phyloP scores from a whole-genome alignment of 352 stramenopile species.

The Phytophthora brassicae region DNA sequence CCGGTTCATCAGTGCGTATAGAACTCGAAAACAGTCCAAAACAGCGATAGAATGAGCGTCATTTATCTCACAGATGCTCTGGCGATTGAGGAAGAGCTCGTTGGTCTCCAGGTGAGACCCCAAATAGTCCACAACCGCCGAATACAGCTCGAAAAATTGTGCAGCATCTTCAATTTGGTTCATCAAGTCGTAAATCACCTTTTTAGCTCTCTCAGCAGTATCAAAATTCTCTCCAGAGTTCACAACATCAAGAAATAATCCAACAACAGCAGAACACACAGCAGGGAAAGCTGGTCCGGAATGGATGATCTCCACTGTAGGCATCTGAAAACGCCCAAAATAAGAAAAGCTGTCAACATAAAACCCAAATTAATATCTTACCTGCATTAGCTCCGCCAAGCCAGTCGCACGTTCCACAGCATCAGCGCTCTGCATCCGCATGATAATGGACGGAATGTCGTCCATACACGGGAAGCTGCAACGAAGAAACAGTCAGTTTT shows the following conservation, averaged over 20 bases:
- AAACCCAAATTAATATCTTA: no score
- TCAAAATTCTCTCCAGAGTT: conserved; percentile 4
- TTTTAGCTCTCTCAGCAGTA: conserved; percentile 24
- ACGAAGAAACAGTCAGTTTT: not conserved
- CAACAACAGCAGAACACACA: conserved; percentile 31
- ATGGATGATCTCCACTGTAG: conserved; percentile 54
- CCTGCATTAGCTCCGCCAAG: conserved; percentile 41
- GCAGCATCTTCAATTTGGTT: conserved; percentile 46
- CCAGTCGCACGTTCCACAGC: conserved; percentile 14
- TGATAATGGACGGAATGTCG: conserved; percentile 34
- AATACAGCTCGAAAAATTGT: conserved; percentile 57
- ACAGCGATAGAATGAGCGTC: conserved; percentile 11
- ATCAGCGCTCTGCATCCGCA: conserved; percentile 26
- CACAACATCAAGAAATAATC: conserved; percentile 36
- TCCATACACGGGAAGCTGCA: conserved; percentile 45
- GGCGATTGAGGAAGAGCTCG: conserved; percentile 32
- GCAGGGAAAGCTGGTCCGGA: conserved; percentile 40
- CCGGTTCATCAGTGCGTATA: conserved; percentile 37
- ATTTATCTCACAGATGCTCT: conserved; percentile 8
- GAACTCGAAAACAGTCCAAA: conserved; percentile 47
- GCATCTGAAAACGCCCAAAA: conserved; percentile 46
- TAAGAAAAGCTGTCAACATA: not conserved
- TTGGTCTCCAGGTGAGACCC: conserved; percentile 22
- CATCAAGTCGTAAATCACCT: conserved; percentile 44
- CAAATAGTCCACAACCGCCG: conserved; percentile 49